Evolutionary conservation across 345 rosid genomes (phyloP), one percentile per base, ranked within the genome.

Genomic region (Populus ilicifolia): DNA sequence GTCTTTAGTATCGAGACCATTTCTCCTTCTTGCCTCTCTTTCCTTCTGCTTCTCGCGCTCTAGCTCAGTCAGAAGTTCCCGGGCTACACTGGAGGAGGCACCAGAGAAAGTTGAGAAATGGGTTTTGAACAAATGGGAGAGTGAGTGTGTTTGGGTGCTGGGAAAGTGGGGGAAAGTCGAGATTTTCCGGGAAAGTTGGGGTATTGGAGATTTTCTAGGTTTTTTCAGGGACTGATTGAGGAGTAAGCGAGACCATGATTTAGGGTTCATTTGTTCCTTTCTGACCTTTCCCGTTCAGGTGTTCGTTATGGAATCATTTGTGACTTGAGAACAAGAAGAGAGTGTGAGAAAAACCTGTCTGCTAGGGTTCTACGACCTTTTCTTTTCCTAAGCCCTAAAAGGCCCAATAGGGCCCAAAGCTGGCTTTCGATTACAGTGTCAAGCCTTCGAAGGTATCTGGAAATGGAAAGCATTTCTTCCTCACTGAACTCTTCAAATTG

Each of bases 21-120:
- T 87, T 61, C 89, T 84, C 75, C 68, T 87, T 81, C 94, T 86
- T 2, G 87, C 90, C 38, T 90, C 96, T 75, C 90, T 86, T 71
- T 92, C 98, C 18, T 90, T 87, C 85, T 88, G 88, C 78, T 84
- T 93, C 46, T 95, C 97, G 30, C 79, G 89, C 83, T 93, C 97
- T 1, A 92, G 66, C 7, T 95, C 94, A 0, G 80, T 82, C 67
- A 87, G 67, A 38, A 95, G 87, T 13, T 90, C 96, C 21, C 83
- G 83, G 38, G 85, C 77, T 3, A 70, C 86, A 67, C 79, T 77
- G 21, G 69, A 72, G 23, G 86, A 68, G 8, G 71, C 83, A 41
- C 74, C 70, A 30, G 43, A 0, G 52, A 50, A 76, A 0, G 90
- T 83, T 74, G 85, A 90, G 81, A 87, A 94, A 64, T 72, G 80